These are phyloP conservation scores for Haplosporangium gracile DNA, from an alignment of 192 early-diverging fungal species.

Conservation along the genomic window DNA sequence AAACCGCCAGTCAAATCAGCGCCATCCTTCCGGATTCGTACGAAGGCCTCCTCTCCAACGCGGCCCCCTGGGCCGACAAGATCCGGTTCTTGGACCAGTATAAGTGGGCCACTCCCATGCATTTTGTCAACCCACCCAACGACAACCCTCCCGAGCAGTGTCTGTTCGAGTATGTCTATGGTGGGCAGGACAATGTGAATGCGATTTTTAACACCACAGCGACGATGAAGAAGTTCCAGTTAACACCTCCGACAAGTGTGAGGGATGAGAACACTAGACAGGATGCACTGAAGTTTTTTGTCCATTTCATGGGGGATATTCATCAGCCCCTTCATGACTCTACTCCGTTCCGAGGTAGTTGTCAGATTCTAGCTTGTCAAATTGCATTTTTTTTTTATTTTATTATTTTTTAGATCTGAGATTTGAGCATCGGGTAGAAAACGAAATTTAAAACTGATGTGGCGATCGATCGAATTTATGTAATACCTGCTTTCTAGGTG, in stretches of 20 bases:
- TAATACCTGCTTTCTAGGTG: conserved; percentile 2
- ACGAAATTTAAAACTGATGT: background rate
- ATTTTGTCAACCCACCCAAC: conserved; percentile 41
- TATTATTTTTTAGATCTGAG: background rate
- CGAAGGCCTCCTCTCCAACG: conserved; percentile 45
- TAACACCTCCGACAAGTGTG: conserved; percentile 25
- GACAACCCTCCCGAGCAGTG: conserved; percentile 59
- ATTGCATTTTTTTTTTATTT: background rate
- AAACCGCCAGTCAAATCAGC: conserved; percentile 20
- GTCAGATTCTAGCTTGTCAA: background rate
- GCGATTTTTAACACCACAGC: conserved; percentile 57
- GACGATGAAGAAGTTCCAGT: conserved; percentile 34
- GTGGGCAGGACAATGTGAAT: conserved; percentile 48
- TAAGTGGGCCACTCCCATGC: conserved; percentile 43
- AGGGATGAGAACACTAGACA: background rate
- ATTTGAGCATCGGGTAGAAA: background rate
- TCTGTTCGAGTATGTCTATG: conserved; percentile 22
- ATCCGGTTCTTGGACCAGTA: conserved; percentile 20
- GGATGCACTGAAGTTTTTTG: conserved; percentile 59
- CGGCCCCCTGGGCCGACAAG: conserved; percentile 32
- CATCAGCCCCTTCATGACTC: conserved; percentile 62
- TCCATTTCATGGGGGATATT: conserved; percentile 64
- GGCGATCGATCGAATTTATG: background rate
- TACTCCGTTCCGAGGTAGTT: background rate
- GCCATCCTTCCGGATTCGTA: conserved; percentile 34